Percentiles rank a stretch among this genome's conserved stretches.
Evolutionary conservation across 176 grass and related monocot species (phyloP).

Genomic region (Alloteropsis semialata): DNA sequence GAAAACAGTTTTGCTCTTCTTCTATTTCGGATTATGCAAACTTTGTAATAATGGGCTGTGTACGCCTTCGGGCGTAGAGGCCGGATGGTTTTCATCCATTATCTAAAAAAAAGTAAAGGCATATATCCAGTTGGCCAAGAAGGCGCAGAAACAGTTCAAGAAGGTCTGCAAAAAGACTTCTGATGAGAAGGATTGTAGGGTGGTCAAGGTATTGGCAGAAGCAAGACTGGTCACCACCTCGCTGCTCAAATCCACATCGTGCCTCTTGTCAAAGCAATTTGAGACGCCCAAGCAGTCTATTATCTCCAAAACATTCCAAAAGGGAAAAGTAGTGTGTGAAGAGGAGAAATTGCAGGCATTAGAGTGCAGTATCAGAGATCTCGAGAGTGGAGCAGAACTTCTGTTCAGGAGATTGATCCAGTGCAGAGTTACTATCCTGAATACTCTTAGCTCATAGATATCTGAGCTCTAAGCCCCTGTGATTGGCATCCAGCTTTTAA

Average conservation of each 20-base stretch:
- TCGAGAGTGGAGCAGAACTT: not conserved
- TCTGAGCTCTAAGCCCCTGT: not conserved
- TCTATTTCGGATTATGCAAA: too few relatives aligned
- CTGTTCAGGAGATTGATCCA: constrained; percentile 7
- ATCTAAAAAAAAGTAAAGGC: not conserved
- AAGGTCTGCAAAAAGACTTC: not conserved
- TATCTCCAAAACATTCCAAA: constrained; percentile 16
- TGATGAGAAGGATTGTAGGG: not conserved
- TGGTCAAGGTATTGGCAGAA: constrained; percentile 14
- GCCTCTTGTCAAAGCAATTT: constrained; percentile 7
- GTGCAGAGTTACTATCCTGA: constrained; percentile 5
- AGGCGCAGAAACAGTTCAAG: constrained; percentile 8
- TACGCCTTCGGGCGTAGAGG: too few relatives aligned
- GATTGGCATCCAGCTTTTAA: not conserved
- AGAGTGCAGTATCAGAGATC: not conserved
- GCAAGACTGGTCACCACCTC: constrained; percentile 1
- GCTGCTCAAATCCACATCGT: not conserved
- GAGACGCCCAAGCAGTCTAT: constrained; percentile 5
- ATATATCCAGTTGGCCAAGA: constrained; percentile 27
- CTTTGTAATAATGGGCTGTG: too few relatives aligned
- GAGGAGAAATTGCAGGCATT: not conserved
- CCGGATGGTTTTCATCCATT: too few relatives aligned
- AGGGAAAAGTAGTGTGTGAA: not conserved
- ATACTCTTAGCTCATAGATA: constrained; percentile 6
- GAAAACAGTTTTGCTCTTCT: too few relatives aligned